Percentiles rank a stretch among this genome's conserved stretches.
These are phyloP conservation scores for Citrullus colocynthis DNA, from an alignment of 306 rosid genomes.

Conservation along the genomic window DNA sequence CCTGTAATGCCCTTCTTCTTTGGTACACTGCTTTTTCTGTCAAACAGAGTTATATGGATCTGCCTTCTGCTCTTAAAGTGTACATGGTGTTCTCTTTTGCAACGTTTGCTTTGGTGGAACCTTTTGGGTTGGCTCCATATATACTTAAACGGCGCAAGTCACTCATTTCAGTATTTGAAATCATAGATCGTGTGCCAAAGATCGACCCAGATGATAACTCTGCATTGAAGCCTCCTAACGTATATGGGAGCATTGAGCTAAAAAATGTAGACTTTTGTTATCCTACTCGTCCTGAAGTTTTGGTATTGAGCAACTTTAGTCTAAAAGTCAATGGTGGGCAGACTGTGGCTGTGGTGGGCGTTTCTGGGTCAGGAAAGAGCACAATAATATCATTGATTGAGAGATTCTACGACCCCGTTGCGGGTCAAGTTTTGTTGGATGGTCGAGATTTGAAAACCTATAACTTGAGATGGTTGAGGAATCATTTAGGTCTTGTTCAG, in stretches of 20 bases:
- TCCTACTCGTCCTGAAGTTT: constrained; percentile 91
- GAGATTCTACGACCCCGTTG: constrained; percentile 96
- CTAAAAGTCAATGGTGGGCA: constrained; percentile 93
- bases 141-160: constrained; percentile 98
- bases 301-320: constrained; percentile 91
- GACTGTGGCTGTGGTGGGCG: constrained; percentile 95
- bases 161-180: constrained; percentile 91
- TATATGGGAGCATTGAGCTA: constrained; percentile 91
- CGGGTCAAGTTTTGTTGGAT: constrained; percentile 90
- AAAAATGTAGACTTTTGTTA: constrained; percentile 88
- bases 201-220: constrained; percentile 90
- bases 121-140: constrained; percentile 99
- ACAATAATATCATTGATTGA: constrained; percentile 88
- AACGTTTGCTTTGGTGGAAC: constrained; percentile 97
- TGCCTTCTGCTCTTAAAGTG: constrained; percentile 74
- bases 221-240: constrained; percentile 88
- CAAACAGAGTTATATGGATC: constrained; percentile 19
- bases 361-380: constrained; percentile 98
- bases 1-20: constrained; percentile 96
- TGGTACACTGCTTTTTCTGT: constrained; percentile 80
- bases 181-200: constrained; percentile 87
- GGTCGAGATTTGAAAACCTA: constrained; percentile 84
- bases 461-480: constrained; percentile 94
- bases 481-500: constrained; percentile 95
- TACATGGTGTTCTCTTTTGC: constrained; percentile 98